phyloP scores from a whole-genome alignment of 345 rosid species.

The Litchi chinensis region DNA sequence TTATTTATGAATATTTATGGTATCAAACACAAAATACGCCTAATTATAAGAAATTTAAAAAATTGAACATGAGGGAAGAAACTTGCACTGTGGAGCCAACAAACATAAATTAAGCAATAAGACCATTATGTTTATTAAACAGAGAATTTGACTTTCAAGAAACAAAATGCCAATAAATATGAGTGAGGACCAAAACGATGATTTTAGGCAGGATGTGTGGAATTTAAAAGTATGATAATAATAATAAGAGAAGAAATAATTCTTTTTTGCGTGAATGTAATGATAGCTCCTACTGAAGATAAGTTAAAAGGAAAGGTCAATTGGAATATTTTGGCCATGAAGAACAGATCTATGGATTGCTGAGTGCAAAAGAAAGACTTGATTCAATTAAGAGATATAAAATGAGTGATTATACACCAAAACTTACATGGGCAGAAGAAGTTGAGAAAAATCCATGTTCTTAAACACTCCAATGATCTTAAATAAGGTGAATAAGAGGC shows the following conservation, averaged over 20 bases:
- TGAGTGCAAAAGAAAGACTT: background rate
- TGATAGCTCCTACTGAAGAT: background rate
- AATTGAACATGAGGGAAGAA: background rate
- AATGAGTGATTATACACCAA: background rate
- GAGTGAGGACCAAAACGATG: background rate
- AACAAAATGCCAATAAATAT: background rate
- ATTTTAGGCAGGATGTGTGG: background rate
- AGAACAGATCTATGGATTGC: background rate
- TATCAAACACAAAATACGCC: background rate
- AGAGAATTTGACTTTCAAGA: background rate
- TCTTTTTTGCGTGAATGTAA: background rate
- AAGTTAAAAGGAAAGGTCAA: no score
- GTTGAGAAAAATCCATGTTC: background rate
- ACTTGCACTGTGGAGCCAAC: background rate
- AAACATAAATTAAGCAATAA: background rate
- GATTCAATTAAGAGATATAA: background rate
- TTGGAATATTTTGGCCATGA: background rate
- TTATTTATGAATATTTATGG: background rate
- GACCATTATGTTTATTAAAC: background rate
- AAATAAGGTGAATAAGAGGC: background rate
- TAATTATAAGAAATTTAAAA: background rate
- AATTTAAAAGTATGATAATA: background rate
- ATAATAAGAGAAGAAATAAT: background rate
- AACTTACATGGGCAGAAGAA: background rate
- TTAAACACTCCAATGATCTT: no score